Evolutionary conservation across 1,284 basidiomycete species (phyloP).

Genomic region (Bjerkandera adusta): DNA sequence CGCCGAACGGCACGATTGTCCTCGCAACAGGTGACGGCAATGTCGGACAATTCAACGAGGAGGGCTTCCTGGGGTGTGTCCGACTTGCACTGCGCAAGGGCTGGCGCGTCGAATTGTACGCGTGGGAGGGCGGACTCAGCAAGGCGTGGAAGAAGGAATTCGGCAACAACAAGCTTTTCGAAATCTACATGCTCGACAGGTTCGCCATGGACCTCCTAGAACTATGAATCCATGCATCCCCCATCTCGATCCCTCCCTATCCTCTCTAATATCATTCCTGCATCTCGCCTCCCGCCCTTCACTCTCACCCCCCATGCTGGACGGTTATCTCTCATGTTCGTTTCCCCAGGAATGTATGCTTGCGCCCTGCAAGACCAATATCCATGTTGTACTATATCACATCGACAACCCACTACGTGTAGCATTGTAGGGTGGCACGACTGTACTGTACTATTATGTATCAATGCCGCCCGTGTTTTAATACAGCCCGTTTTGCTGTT

Average conservation of each 20-base stretch:
- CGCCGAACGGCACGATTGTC: conserved; percentile 71
- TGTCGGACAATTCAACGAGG: conserved; percentile 84
- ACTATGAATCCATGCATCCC: conserved; percentile 16
- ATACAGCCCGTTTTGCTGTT: too few species aligned
- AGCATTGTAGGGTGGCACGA: too few species aligned
- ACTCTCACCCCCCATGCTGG: too few species aligned
- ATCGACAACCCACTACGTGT: too few species aligned
- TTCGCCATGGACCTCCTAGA: conserved; percentile 33
- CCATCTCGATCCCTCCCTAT: not conserved
- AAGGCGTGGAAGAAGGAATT: conserved; percentile 69
- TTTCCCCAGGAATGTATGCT: too few species aligned
- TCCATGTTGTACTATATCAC: too few species aligned
- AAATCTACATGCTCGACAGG: conserved; percentile 29
- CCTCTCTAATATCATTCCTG: too few species aligned
- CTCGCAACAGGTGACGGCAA: conserved; percentile 90
- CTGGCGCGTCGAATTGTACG: conserved; percentile 86
- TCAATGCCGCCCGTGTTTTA: too few species aligned
- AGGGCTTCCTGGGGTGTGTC: conserved; percentile 84
- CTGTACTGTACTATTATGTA: too few species aligned
- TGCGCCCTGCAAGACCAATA: too few species aligned
- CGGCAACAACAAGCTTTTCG: conserved; percentile 38
- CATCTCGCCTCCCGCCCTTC: too few species aligned
- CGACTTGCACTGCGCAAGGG: conserved; percentile 79
- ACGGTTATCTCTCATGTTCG: too few species aligned
- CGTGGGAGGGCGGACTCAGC: conserved; percentile 80